Conservation (phyloP, 805 yeast genomes). For the Saturnispora halmiae region DNA sequence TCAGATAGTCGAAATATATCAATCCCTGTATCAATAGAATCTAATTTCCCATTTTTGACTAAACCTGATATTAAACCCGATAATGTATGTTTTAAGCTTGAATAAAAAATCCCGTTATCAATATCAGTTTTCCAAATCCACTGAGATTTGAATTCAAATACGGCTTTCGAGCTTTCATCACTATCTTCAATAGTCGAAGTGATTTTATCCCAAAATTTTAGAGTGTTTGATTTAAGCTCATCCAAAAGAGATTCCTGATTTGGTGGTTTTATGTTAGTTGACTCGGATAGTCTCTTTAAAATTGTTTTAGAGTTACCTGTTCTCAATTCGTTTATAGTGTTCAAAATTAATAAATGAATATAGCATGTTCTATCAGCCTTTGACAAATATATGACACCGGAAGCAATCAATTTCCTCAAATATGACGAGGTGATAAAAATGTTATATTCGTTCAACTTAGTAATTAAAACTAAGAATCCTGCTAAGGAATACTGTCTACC, state of each 20-base stretch:
- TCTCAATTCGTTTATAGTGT: constrained; percentile 47
- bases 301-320: constrained; percentile 31
- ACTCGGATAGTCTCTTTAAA: constrained; percentile 22
- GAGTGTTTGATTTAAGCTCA: not conserved
- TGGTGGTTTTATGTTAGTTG: constrained; percentile 17
- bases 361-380: constrained; percentile 41
- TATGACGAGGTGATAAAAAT: constrained; percentile 56
- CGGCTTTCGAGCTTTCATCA: not conserved
- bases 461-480: constrained; percentile 38
- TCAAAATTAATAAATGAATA: constrained; percentile 48
- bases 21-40: not conserved
- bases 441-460: constrained; percentile 39
- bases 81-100: not conserved
- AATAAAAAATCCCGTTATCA: not conserved
- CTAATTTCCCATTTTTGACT: not conserved
- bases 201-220: constrained; percentile 5
- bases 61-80: not conserved
- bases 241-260: not conserved
- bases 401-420: constrained; percentile 70
- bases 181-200: not conserved
- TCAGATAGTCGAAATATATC: not conserved
- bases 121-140: constrained; percentile 8
- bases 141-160: constrained; percentile 1
- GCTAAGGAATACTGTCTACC: constrained; percentile 17
- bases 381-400: constrained; percentile 66